Evolutionary conservation across 805 yeast genomes (phyloP), one percentile per base, ranked within the genome.

Genomic region (Ogataea haglerorum): DNA sequence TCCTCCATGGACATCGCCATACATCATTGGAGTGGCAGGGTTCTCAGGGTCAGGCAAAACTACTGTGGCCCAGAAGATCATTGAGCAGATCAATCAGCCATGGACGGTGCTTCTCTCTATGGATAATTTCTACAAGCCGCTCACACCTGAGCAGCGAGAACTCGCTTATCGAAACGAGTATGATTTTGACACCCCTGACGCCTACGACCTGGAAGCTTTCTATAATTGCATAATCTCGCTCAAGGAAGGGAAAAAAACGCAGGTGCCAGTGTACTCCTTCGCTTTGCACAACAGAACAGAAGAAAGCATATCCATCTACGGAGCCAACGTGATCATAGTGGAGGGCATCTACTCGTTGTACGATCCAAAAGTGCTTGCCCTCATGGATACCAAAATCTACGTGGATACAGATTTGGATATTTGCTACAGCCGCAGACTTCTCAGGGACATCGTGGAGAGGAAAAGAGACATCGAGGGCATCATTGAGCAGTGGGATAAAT

Each of bases 371-470:
- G 63, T 93, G 13, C 63, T 83, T 39, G 82, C 76, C 10, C 56
- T 89, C 54, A 84, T 90, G 83, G 95, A 91, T 54, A 70, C 88
- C 44, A 91, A 85, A 61, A 77, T 91, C 14, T 93, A 80, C 60
- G 97, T 93, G 3, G 97, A 91, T 52, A 93, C 97, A 2, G 98
- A 90, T 55, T 69, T 89, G 51, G 99, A 93, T 58, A 76, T 91
- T 12, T 93, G 99, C 62, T 70, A 93, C 52, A 90, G 96, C 4
- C 72, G 99, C 54, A 71, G 99, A 53, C 67, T 93, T 31, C 78
- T 86, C 4, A 72, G 99, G 55, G 99, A 93, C 60, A 89, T 88
- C 38, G 70, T 85, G 10, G 80, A 82, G 46, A 70, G 99, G 45
- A 96, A 95, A 1, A 69, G 99, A 45, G 96, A 90, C 52, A 67